phyloP scores from a whole-genome alignment of 1,139 yeast species.

The Lodderomyces oxycetoniae region DNA sequence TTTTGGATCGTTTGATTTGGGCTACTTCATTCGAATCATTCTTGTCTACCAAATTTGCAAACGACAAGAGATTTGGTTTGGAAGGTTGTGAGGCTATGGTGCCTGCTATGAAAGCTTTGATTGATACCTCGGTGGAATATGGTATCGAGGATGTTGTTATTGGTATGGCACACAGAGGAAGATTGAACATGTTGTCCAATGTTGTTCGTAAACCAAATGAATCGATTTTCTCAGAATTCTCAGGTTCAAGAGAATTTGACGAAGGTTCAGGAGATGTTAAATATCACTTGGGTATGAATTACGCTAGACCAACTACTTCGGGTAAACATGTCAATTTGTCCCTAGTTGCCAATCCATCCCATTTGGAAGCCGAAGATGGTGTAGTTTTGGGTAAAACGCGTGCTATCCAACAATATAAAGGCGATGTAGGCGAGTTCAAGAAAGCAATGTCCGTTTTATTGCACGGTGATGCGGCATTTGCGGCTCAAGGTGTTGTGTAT shows the following conservation, averaged over 20 bases:
- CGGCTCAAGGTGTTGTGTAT: constrained; percentile 98
- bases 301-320: constrained; percentile 96
- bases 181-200: constrained; percentile 94
- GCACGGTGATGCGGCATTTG: constrained; percentile 99
- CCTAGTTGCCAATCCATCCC: constrained; percentile 97
- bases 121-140: constrained; percentile 86
- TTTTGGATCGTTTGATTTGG: constrained; percentile 95
- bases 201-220: constrained; percentile 98
- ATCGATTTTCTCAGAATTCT: constrained; percentile 92
- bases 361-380: constrained; percentile 98
- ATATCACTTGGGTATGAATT: constrained; percentile 99
- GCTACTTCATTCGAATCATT: constrained; percentile 89
- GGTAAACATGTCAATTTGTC: constrained; percentile 96
- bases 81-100: constrained; percentile 97
- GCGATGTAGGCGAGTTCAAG: constrained; percentile 73
- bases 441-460: constrained; percentile 90
- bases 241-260: constrained; percentile 80
- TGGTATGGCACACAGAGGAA: constrained; percentile 99
- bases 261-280: constrained; percentile 99
- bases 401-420: constrained; percentile 89
- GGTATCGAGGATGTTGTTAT: constrained; percentile 96
- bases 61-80: constrained; percentile 96
- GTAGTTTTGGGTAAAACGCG: constrained; percentile 97
- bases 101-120: constrained; percentile 94
- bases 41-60: constrained; percentile 92